Evolutionary conservation across 805 yeast genomes (phyloP).

Genomic region (Limtongia smithiae): DNA sequence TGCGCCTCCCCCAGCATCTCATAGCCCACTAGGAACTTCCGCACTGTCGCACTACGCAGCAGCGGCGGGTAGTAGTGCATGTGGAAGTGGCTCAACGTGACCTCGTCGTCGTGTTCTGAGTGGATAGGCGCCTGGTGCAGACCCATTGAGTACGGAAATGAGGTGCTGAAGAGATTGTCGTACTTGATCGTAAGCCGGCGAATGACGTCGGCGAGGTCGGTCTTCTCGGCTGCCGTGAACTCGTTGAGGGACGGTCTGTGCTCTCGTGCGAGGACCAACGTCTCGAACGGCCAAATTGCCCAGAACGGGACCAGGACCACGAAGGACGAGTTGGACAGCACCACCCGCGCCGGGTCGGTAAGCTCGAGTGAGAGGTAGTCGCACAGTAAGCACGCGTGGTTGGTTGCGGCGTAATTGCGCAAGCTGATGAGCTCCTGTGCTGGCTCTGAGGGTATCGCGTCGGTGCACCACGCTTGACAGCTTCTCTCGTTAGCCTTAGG

Average conservation of each 20-base stretch:
- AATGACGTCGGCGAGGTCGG: slow-evolving; percentile 55
- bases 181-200: slow-evolving; percentile 57
- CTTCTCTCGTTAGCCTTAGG: too few relatives aligned
- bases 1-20: slow-evolving; percentile 58
- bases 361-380: slow-evolving; percentile 53
- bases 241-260: slow-evolving; percentile 51
- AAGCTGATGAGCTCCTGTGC: slow-evolving; percentile 53
- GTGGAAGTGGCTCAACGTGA: slow-evolving; percentile 51
- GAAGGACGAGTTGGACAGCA: slow-evolving; percentile 59
- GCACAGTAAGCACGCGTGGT: slow-evolving; percentile 51
- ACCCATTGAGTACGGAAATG: slow-evolving; percentile 81
- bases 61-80: slow-evolving; percentile 79
- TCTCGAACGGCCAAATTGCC: slow-evolving; percentile 83
- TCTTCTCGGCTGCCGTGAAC: slow-evolving; percentile 46
- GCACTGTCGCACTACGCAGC: slow-evolving; percentile 68
- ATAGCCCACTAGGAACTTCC: slow-evolving; percentile 72
- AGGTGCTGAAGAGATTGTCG: slow-evolving; percentile 65
- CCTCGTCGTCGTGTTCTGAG: slow-evolving; percentile 13
- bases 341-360: slow-evolving; percentile 49
- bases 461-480: slow-evolving; percentile 65
- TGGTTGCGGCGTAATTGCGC: slow-evolving; percentile 44
- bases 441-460: slow-evolving; percentile 61
- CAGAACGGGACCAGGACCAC: slow-evolving; percentile 72
- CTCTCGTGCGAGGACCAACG: slow-evolving; percentile 56
- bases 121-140: slow-evolving; percentile 69